Evolutionary conservation across 148 eudicot genomes (phyloP).

Genomic region (Heliosperma pusillum): DNA sequence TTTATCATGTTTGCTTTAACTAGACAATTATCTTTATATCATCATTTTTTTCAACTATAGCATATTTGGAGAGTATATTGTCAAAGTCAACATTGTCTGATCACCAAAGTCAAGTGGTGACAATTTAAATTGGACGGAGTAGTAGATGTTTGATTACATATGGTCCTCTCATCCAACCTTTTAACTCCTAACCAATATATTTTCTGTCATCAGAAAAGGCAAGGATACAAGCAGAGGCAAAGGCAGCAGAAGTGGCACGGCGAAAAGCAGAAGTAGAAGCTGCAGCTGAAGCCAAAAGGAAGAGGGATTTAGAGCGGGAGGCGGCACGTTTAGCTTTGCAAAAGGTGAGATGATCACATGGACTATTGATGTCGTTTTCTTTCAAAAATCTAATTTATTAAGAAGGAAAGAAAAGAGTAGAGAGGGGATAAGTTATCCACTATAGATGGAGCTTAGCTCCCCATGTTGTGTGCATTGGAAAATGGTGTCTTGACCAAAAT

Average conservation of each 20-base stretch:
- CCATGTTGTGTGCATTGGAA: too few species aligned
- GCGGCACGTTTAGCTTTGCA: constrained; percentile 87
- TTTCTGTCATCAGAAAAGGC: constrained; percentile 62
- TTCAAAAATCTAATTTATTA: background rate
- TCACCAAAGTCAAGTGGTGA: too few species aligned
- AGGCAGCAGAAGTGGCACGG: constrained; percentile 90
- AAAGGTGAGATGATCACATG: constrained; percentile 47
- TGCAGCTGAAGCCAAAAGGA: constrained; percentile 81
- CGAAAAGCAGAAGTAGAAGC: constrained; percentile 75
- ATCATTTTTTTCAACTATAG: too few species aligned
- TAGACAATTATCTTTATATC: too few species aligned
- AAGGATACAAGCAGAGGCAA: constrained; percentile 90
- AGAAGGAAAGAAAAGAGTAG: background rate
- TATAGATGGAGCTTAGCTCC: too few species aligned
- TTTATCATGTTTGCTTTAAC: too few species aligned
- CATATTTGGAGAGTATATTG: too few species aligned
- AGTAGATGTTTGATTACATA: background rate
- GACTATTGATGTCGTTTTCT: background rate
- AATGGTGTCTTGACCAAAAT: too few species aligned
- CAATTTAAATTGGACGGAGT: too few species aligned
- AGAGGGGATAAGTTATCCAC: too few species aligned
- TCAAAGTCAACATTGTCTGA: background rate
- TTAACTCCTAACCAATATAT: constrained; percentile 1
- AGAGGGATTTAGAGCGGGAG: constrained; percentile 85
- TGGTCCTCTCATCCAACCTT: background rate